Evolutionary conservation across 805 yeast species (phyloP), one percentile per base, ranked within the genome.

Genomic region (Saccharomyces mikatae): DNA sequence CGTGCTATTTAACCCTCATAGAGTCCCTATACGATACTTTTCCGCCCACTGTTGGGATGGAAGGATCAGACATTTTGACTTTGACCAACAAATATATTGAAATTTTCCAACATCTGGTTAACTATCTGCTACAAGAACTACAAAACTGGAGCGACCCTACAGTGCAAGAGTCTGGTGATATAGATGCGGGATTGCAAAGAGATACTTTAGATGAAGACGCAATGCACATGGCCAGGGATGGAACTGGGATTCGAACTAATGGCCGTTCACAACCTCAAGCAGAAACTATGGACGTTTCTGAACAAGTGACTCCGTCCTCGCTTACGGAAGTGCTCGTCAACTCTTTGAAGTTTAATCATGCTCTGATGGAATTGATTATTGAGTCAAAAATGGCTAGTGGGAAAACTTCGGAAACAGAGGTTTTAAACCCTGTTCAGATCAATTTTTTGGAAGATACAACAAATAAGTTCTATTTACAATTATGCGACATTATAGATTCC

Each of bases 231-330:
- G 13, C 36, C 46, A 53, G 52, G 41, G 59, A 56, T 48, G 67
- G 65, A 21, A 54, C 56, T 22, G 66, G 65, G 9, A 56, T 62
- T 5, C 36, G 54, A 11, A 48, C 58, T 9, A 52, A 52, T 17
- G 24, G 44, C 13, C 24, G 9, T 9, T 28, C 22, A 31, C 11
- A 32, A 50, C 11, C 49, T 51, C 32, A n/a, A 44, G 57, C 59
- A 5, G 67, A 62, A 47, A 50, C 46, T 17, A 60, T 65, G 58
- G 70, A 66, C 49, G 61, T 65, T 6, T 56, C 67, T 9, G 69
- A 67, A 46, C 65, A 63, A 46, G 54, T 68, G 17, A 66, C 70
- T 1, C 28, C 53, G 1, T 61, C 60, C 14, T 58, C 67, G 2
- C 47, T 67, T 4, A 46, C 59, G 11, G 71, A 69, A 17, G 58